Conservation (phyloP, 2,329 filamentous ascomycete species). For the Ascochyta clinopodiicola region DNA sequence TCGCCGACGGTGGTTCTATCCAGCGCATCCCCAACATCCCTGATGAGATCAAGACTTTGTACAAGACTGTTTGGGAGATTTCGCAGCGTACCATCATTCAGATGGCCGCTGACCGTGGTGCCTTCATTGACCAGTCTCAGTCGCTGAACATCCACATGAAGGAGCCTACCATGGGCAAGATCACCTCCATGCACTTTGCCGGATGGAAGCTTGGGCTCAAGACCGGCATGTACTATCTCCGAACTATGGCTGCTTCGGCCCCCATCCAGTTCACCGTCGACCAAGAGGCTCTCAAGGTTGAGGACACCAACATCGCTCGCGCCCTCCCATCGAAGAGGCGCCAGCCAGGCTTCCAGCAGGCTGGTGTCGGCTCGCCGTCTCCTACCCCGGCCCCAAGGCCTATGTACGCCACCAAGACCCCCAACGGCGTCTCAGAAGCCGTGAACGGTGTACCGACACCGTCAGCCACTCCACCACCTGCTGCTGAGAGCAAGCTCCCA, state of each 20-base stretch:
- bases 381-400: slow-evolving; percentile 70
- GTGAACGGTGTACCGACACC: slow-evolving; percentile 73
- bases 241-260: slow-evolving; percentile 93
- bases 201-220: slow-evolving; percentile 99
- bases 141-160: slow-evolving; percentile 99
- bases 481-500: slow-evolving; percentile 54
- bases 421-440: slow-evolving; percentile 44
- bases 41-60: slow-evolving; percentile 91
- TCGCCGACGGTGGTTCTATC: slow-evolving; percentile 92
- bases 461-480: slow-evolving; percentile 69
- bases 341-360: slow-evolving; percentile 35
- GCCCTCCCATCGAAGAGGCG: slow-evolving; percentile 72
- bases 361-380: slow-evolving; percentile 52
- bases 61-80: slow-evolving; percentile 99
- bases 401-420: slow-evolving; percentile 67
- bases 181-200: slow-evolving; percentile 98
- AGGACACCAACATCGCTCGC: slow-evolving; percentile 78
- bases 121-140: slow-evolving; percentile 98
- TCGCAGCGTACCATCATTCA: slow-evolving; percentile 94
- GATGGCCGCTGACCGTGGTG: slow-evolving; percentile 97
- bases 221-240: slow-evolving; percentile 99
- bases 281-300: slow-evolving; percentile 89
- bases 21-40: slow-evolving; percentile 98
- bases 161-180: slow-evolving; percentile 99
- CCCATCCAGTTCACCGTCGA: slow-evolving; percentile 99